Evolutionary conservation across 805 yeast genomes (phyloP).

Genomic region (Blastobotrys mokoenaii): DNA sequence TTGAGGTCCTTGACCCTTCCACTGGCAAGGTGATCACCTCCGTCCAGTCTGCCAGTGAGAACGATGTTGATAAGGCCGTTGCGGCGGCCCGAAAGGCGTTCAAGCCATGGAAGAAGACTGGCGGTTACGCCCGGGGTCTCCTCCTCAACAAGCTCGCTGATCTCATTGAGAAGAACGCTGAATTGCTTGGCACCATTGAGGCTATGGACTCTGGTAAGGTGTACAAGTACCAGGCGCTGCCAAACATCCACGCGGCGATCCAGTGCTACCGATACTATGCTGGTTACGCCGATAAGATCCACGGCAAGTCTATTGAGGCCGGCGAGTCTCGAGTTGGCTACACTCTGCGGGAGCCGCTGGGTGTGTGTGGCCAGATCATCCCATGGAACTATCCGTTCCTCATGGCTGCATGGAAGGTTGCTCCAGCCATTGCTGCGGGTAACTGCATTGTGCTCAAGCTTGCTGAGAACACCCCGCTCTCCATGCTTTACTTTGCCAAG

Average conservation of each 20-base stretch:
- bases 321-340: slow-evolving; percentile 53
- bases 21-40: slow-evolving; percentile 51
- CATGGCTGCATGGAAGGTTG: slow-evolving; percentile 76
- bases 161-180: slow-evolving; percentile 62
- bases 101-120: slow-evolving; percentile 9
- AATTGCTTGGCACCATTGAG: slow-evolving; percentile 71
- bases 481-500: slow-evolving; percentile 52
- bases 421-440: slow-evolving; percentile 78
- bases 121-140: slow-evolving; percentile 39
- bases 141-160: slow-evolving; percentile 69
- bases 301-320: slow-evolving; percentile 46
- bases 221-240: slow-evolving; percentile 12
- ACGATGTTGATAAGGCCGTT: slow-evolving; percentile 74
- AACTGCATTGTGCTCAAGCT: slow-evolving; percentile 65
- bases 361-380: slow-evolving; percentile 60
- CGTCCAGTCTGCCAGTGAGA: slow-evolving; percentile 65
- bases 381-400: slow-evolving; percentile 68
- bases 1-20: slow-evolving; percentile 41
- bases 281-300: slow-evolving; percentile 66
- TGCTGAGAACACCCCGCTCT: slow-evolving; percentile 69
- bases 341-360: slow-evolving; percentile 59
- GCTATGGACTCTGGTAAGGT: slow-evolving; percentile 89
- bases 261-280: slow-evolving; percentile 57
- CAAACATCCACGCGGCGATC: slow-evolving; percentile 29
- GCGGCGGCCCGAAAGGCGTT: slow-evolving; percentile 79